These are phyloP conservation scores for Alternaria sp. DNA, from an alignment of 2,329 filamentous ascomycete genomes.

Conservation along the genomic window DNA sequence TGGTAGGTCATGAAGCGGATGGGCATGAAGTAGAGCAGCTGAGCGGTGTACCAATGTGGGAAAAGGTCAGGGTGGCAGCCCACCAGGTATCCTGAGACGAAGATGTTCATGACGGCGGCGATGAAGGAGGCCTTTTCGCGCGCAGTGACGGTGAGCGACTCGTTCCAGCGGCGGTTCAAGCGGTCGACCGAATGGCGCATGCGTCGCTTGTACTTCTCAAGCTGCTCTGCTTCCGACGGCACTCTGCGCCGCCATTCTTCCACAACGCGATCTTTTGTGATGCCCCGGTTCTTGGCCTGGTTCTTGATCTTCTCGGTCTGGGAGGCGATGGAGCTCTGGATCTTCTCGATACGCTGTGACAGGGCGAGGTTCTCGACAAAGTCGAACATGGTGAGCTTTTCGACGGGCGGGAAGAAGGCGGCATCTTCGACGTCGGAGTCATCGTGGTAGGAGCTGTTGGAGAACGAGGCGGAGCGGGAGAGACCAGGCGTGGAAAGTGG, in stretches of 20 bases:
- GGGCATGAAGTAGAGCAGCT: conserved; percentile 95
- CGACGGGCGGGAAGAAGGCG: conserved; percentile 75
- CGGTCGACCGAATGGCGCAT: conserved; percentile 91
- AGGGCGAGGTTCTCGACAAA: conserved; percentile 91
- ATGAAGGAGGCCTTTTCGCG: conserved; percentile 97
- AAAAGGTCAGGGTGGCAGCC: conserved; percentile 85
- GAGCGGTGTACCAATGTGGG: conserved; percentile 88
- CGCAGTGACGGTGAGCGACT: conserved; percentile 83
- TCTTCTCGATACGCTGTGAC: conserved; percentile 86
- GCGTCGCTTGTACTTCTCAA: conserved; percentile 85
- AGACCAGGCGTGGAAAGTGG: conserved; percentile 60
- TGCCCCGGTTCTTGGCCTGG: conserved; percentile 76
- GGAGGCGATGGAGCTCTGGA: conserved; percentile 80
- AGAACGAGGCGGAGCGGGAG: conserved; percentile 81
- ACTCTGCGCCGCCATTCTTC: conserved; percentile 90
- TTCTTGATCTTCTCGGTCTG: conserved; percentile 89
- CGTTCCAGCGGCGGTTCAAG: conserved; percentile 83
- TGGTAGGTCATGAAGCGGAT: conserved; percentile 92
- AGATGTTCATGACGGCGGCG: conserved; percentile 94
- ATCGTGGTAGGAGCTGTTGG: conserved; percentile 85
- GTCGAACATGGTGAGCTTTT: conserved; percentile 90
- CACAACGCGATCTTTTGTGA: conserved; percentile 87
- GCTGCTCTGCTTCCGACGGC: conserved; percentile 86
- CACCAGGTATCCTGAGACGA: conserved; percentile 92
- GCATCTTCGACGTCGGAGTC: conserved; percentile 76